Evolutionary conservation across 1,139 yeast species (phyloP).

Genomic region (Pichia terricola): DNA sequence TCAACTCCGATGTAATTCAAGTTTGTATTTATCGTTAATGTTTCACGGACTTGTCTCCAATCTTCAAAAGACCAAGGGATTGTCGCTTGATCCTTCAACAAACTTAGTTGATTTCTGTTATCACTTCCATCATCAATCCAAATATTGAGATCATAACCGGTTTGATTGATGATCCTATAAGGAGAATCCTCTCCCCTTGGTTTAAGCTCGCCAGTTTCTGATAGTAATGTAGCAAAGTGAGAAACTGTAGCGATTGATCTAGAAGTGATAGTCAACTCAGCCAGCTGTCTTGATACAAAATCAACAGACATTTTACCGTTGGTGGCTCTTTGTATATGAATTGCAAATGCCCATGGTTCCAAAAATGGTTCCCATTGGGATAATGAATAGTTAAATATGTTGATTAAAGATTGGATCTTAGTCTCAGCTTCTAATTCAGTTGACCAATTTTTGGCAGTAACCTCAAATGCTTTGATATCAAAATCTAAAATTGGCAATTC

Average conservation of each 20-base stretch:
- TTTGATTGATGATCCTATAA: constrained; percentile 69
- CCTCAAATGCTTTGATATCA: constrained; percentile 63
- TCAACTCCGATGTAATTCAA: constrained; percentile 54
- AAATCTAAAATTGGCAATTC: constrained; percentile 87
- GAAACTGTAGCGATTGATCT: constrained; percentile 72
- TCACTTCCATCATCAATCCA: constrained; percentile 49
- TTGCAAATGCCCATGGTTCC: constrained; percentile 79
- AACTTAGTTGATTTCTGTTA: constrained; percentile 23
- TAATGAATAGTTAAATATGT: constrained; percentile 81
- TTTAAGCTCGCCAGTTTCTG: constrained; percentile 40
- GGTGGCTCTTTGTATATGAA: constrained; percentile 50
- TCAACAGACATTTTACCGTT: constrained; percentile 46
- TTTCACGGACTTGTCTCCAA: constrained; percentile 81
- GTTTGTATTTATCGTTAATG: constrained; percentile 56
- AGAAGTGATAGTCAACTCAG: constrained; percentile 76
- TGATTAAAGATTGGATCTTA: constrained; percentile 59
- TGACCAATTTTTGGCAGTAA: constrained; percentile 80
- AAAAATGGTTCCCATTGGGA: constrained; percentile 95
- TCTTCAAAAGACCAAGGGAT: constrained; percentile 92
- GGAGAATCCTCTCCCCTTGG: constrained; percentile 81
- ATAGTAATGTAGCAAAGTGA: constrained; percentile 50
- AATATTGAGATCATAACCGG: constrained; percentile 69
- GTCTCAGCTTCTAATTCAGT: constrained; percentile 70
- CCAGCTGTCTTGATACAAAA: constrained; percentile 60
- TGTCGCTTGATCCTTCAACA: constrained; percentile 40